Conservation (phyloP, 140 eudicot genomes). For the Stevia rebaudiana region DNA sequence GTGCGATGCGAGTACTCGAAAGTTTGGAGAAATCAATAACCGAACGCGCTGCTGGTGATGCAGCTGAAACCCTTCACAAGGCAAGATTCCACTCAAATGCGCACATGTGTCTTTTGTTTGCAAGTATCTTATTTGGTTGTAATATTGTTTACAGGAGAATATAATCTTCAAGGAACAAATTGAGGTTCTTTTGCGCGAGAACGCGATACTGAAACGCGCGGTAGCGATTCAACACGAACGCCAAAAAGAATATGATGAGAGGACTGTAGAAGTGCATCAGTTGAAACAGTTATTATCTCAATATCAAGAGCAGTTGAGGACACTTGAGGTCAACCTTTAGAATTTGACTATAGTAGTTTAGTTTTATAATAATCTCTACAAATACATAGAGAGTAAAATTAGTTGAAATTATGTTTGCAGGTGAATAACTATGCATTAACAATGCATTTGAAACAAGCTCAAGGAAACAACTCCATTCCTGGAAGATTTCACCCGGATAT, state of each 20-base stretch:
- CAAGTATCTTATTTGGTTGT: constrained; percentile 9
- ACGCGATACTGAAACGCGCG: constrained; percentile 72
- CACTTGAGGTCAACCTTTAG: constrained; percentile 55
- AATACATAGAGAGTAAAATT: not conserved
- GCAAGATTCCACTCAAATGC: constrained; percentile 20
- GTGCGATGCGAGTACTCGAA: constrained; percentile 69
- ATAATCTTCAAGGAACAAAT: constrained; percentile 55
- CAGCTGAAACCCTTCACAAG: constrained; percentile 61
- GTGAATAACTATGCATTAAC: constrained; percentile 64
- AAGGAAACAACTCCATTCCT: constrained; percentile 47
- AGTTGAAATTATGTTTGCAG: constrained; percentile 26
- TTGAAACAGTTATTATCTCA: constrained; percentile 60
- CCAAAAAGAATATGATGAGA: constrained; percentile 64
- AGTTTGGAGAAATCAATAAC: constrained; percentile 65
- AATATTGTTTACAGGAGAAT: constrained; percentile 38
- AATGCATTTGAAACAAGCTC: constrained; percentile 63
- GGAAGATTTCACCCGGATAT: constrained; percentile 25
- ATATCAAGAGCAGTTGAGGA: constrained; percentile 69
- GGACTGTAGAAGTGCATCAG: constrained; percentile 55
- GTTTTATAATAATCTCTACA: not conserved
- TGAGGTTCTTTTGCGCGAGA: constrained; percentile 48
- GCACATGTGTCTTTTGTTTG: not conserved
- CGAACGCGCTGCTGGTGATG: constrained; percentile 44
- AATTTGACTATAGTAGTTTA: constrained; percentile 3
- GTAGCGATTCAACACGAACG: constrained; percentile 74